phyloP scores from a whole-genome alignment of 345 rosid species.

The Lagerstroemia speciosa region DNA sequence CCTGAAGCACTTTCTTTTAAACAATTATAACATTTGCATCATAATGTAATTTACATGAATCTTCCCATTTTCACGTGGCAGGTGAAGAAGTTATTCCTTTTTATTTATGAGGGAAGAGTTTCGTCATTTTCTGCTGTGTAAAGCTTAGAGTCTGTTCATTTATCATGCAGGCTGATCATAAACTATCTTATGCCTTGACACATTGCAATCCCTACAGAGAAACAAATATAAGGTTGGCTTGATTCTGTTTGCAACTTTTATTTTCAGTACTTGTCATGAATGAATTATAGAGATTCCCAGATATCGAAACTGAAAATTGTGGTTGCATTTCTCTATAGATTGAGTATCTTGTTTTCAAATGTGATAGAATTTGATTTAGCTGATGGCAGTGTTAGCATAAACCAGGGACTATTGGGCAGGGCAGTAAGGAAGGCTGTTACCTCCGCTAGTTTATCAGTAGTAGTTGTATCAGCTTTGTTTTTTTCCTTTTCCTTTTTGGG shows the following conservation, averaged over 20 bases:
- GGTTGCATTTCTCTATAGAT: background rate
- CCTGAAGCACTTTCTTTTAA: background rate
- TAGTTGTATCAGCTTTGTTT: background rate
- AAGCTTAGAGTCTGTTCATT: slow-evolving; percentile 5
- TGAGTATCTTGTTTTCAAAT: background rate
- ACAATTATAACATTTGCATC: background rate
- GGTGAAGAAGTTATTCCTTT: background rate
- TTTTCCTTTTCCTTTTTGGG: background rate
- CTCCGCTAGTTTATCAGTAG: background rate
- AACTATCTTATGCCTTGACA: slow-evolving; percentile 75
- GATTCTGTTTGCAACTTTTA: slow-evolving; percentile 13
- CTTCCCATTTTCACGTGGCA: background rate
- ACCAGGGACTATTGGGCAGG: background rate
- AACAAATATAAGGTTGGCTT: slow-evolving; percentile 69
- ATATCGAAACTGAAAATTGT: background rate
- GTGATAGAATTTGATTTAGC: background rate
- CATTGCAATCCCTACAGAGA: slow-evolving; percentile 62
- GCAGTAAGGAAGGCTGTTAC: background rate
- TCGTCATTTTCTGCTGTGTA: slow-evolving; percentile 1
- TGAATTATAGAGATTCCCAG: background rate
- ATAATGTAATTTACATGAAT: background rate
- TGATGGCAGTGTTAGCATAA: background rate
- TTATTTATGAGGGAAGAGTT: background rate
- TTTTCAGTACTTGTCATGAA: background rate
- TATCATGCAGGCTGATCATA: slow-evolving; percentile 76